Conservation (phyloP, 495 filamentous ascomycete genomes). For the Trichocladium antarcticum region DNA sequence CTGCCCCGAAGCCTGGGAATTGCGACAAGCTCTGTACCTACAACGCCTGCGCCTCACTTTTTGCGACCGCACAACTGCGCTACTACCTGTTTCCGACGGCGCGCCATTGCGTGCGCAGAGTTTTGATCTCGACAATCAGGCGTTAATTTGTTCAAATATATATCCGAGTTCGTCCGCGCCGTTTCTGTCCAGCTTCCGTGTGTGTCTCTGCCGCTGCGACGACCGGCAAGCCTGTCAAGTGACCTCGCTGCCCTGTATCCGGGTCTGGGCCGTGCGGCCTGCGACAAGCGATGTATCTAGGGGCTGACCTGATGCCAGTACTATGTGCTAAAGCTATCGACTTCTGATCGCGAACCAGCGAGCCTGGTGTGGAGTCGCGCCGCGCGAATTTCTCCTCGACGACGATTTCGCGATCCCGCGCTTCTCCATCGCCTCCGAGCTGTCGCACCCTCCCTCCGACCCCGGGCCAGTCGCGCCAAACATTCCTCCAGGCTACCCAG, state of each 20-base stretch:
- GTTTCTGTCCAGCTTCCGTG: background rate
- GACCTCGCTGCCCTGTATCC: conserved; percentile 4
- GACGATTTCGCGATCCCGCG: background rate
- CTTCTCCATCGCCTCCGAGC: background rate
- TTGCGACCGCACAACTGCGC: conserved; percentile 7
- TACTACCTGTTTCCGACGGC: conserved; percentile 5
- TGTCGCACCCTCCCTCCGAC: background rate
- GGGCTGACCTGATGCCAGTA: conserved; percentile 29
- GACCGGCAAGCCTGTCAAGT: background rate
- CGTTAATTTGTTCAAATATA: background rate
- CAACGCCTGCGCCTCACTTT: conserved; percentile 16
- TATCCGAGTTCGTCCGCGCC: conserved; percentile 9
- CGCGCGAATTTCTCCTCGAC: conserved; percentile 6
- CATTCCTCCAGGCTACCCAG: background rate
- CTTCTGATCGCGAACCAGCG: conserved; percentile 32
- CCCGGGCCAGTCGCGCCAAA: background rate
- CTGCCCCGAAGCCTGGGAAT: background rate
- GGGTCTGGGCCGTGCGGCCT: conserved; percentile 10
- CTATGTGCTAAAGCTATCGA: conserved; percentile 34
- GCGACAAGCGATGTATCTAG: conserved; percentile 11
- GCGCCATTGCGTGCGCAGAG: background rate
- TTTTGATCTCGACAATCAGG: background rate
- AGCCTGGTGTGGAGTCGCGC: conserved; percentile 25
- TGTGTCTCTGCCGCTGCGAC: background rate
- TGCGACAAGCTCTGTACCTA: conserved; percentile 2